Evolutionary conservation across 2,329 filamentous ascomycete species (phyloP), one percentile per base, ranked within the genome.

Genomic region (Epichloe bromicola): DNA sequence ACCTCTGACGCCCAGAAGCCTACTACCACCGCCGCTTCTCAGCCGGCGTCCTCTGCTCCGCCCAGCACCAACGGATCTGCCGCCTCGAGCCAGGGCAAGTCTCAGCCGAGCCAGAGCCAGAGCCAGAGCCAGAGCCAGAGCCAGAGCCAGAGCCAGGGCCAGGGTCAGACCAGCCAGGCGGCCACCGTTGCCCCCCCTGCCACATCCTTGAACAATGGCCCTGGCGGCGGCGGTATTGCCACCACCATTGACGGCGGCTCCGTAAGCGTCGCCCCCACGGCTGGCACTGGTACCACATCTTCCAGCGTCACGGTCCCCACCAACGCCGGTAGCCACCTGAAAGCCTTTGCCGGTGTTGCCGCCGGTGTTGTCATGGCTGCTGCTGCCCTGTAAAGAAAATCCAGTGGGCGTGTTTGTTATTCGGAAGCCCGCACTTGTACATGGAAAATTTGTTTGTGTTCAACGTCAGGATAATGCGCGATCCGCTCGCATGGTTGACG

Each of bases 261-360:
- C 26, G 46, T 14, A 15, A 30, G 47, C 15, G 38, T 40, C 30
- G 43, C 30, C 12, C 36, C 48, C 19, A 17, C 39, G 30, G 30
- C 36, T 30, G 20, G 43, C 10, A 38, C 38, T 50, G 20, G 34
- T 30, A 38, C 37, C 52, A 5, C 26, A 7, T 12, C 40, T 14
- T 7, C 47, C 17, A n/a, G 2, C 17, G 7, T 20, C 17, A 51
- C 36, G 11, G 10, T 55, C 15, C 49, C 55, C 12, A 37, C 47
- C 48, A 53, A 38, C 48, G 49, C 52, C 23, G 59, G 51, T 6
- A 56, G 50, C 55, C 59, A 55, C 50, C 56, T 67, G 46, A 63
- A 62, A 57, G 63, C 63, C 1, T 50, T 66, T 19, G 63, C 58
- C 5, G 65, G 64, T 17, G 65, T 59, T 10, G 62, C 57, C 4